A percentile compares a stretch with the other conserved stretches of the same genome.
Evolutionary conservation across 2,329 filamentous ascomycete genomes (phyloP).

Genomic region (Botryotinia convoluta): DNA sequence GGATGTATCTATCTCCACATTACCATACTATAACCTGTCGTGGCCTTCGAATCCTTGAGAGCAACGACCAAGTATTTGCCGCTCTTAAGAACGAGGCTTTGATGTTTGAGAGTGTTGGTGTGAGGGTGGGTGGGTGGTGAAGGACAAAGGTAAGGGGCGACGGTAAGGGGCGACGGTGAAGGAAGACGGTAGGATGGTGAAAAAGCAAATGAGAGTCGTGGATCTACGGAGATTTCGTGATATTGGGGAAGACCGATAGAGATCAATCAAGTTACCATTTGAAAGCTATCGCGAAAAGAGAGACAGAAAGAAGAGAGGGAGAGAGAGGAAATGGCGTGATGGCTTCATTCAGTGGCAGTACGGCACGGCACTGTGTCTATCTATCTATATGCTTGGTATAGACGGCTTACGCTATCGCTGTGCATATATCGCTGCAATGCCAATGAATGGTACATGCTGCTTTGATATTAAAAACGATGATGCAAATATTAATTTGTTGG

Average conservation of each 20-base stretch:
- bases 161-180: background rate
- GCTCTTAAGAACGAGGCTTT: background rate
- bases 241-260: conserved; percentile 9
- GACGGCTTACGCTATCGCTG: background rate
- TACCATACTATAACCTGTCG: background rate
- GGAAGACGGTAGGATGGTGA: background rate
- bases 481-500: background rate
- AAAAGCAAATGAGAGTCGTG: background rate
- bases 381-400: background rate
- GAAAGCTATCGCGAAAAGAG: background rate
- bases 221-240: background rate
- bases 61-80: background rate
- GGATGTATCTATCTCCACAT: conserved; percentile 6
- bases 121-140: background rate
- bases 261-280: background rate
- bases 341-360: background rate
- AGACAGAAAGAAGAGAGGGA: background rate
- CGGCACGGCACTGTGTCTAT: background rate
- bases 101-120: background rate
- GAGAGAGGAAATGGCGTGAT: background rate
- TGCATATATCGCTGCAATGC: background rate
- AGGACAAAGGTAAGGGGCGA: background rate
- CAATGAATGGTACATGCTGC: background rate
- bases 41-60: background rate
- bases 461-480: conserved; percentile 3